Evolutionary conservation across 306 rosid genomes (phyloP), one percentile per base, ranked within the genome.

Genomic region (Heteromeles arbutifolia): DNA sequence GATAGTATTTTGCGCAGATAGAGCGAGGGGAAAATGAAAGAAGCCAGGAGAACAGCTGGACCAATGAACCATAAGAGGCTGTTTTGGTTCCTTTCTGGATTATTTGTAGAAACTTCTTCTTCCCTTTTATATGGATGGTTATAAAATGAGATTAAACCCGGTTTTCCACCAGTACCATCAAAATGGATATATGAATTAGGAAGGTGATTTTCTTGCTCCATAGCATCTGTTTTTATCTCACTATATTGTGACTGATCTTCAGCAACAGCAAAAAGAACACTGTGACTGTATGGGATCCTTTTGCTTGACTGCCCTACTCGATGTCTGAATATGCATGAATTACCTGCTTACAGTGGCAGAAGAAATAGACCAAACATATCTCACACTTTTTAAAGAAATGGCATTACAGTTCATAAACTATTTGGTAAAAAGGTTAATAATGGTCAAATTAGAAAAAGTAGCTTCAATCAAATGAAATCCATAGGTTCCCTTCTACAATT

Each of bases 11-110:
- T 86, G 50, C 97, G 97, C 78, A 95, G 73, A 84, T 95, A 92
- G 24, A 95, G 96, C 2, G 99, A 92, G 29, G 99, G 99, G 79
- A 92, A 90, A 80, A 95, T 84, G 87, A 95, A 95, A 65, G 99
- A 95, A 71, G 97, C 91, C 66, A 95, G 96, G 22, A 95, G 97
- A 72, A 95, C 85, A 25, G 97, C 86, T 39, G 99, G 99, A 70
- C 97, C 97, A 11, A 85, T 37, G 74, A 92, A 86, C 97, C 99
- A 95, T 52, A 95, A 82, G 65, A 90, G 69, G 85, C 74, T 87
- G 86, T 83, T 85, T 59, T 77, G 91, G 69, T 81, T 84, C 83
- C 79, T 82, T 48, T 73, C 84, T 25, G 88, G 67, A 37, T 80
- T 88, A 6, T 85, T 75, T 69, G 48, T 43, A 53, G 56, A 81